Evolutionary conservation across 495 filamentous ascomycete species (phyloP).

Genomic region (Aspergillus asperescens): DNA sequence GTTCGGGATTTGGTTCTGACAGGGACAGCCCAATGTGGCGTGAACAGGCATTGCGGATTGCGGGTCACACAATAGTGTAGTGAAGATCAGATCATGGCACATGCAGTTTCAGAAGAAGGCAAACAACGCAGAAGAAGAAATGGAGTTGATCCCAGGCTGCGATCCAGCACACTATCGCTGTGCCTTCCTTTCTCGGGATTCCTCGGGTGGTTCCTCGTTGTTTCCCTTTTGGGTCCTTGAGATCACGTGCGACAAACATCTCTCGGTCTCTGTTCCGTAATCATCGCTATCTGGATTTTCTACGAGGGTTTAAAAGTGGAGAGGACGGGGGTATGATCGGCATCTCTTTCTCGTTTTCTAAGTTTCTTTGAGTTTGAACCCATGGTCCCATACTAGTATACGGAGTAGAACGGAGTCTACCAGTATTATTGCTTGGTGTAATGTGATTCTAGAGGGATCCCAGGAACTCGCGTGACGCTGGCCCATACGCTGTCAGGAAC

Average conservation of each 20-base stretch:
- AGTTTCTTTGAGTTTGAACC: too few relatives aligned
- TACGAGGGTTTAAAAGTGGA: too few relatives aligned
- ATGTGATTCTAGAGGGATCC: slow-evolving; percentile 28
- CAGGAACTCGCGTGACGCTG: slow-evolving; percentile 60
- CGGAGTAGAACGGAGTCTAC: too few relatives aligned
- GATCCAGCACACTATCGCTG: background rate
- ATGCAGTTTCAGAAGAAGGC: too few relatives aligned
- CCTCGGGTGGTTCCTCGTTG: background rate
- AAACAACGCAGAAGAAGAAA: background rate
- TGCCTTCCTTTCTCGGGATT: background rate
- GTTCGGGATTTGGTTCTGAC: slow-evolving; percentile 22
- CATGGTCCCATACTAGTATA: too few relatives aligned
- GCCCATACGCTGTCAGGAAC: slow-evolving; percentile 83
- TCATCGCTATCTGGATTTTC: too few relatives aligned
- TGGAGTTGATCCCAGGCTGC: background rate
- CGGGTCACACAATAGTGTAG: slow-evolving; percentile 3
- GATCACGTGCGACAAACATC: background rate
- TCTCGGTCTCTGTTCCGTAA: background rate
- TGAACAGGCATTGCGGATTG: too few relatives aligned
- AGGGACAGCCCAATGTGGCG: slow-evolving; percentile 5
- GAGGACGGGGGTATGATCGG: too few relatives aligned
- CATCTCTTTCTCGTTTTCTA: too few relatives aligned
- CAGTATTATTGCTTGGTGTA: background rate
- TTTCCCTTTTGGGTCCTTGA: background rate
- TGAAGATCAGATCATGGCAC: too few relatives aligned